These are phyloP conservation scores for Pseudocercospora vitis DNA, from an alignment of 2,329 filamentous ascomycete species.

Conservation along the genomic window DNA sequence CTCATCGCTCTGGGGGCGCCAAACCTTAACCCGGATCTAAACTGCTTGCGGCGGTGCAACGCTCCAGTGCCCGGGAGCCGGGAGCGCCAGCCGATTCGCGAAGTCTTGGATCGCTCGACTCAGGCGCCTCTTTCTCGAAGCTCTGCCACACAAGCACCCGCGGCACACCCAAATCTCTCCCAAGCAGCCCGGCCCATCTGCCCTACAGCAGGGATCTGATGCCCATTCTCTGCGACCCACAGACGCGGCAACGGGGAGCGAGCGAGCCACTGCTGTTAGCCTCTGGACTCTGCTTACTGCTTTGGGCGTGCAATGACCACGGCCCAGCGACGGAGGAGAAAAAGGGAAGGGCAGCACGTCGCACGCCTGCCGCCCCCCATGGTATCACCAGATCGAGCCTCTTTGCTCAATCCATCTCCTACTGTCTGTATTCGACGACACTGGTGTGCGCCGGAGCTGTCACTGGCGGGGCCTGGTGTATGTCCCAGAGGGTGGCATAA, in stretches of 20 bases:
- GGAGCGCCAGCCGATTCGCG: conserved; percentile 34
- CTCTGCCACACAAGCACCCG: conserved; percentile 24
- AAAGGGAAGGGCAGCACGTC: conserved; percentile 34
- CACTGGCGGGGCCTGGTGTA: conserved; percentile 34
- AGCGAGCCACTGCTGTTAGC: conserved; percentile 40
- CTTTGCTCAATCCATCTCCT: conserved; percentile 36
- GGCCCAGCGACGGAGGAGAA: conserved; percentile 29
- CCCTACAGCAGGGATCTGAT: conserved; percentile 42
- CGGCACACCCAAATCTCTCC: conserved; percentile 29
- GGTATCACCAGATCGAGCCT: conserved; percentile 39
- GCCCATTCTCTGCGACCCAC: conserved; percentile 44
- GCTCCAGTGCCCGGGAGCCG: conserved; percentile 32
- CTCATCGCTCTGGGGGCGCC: conserved; percentile 15
- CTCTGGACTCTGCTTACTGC: conserved; percentile 40
- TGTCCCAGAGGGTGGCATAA: conserved; percentile 29
- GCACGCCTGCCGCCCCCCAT: conserved; percentile 35
- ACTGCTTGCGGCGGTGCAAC: conserved; percentile 29
- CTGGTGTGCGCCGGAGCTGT: conserved; percentile 37
- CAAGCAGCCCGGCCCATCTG: conserved; percentile 29
- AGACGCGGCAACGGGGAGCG: conserved; percentile 45
- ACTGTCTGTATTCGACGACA: conserved; percentile 34
- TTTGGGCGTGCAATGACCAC: conserved; percentile 35
- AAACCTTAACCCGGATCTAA: conserved; percentile 33
- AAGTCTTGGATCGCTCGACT: conserved; percentile 27
- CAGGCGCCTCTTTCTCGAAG: conserved; percentile 27